Evolutionary conservation across 129 eudicot genomes (phyloP), one percentile per base, ranked within the genome.

Genomic region (Helichrysum umbraculigerum): DNA sequence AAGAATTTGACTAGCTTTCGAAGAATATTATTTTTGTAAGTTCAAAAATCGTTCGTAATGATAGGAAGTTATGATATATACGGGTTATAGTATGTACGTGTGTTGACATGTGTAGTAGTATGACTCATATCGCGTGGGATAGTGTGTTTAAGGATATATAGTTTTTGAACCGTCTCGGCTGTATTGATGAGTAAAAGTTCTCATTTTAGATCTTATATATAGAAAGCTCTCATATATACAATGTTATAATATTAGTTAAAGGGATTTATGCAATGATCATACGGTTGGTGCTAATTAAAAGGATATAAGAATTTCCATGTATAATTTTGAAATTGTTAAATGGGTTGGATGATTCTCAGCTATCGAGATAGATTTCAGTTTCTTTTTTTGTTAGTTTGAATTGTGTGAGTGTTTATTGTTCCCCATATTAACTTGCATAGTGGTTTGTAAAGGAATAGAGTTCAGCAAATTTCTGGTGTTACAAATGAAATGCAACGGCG

Each of bases 401-500:
- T 63, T 63, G 28, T 62, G 64, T 75, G 78, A 39, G 62, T 56
- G 61, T 57, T 77, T 68, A 57, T 66, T 52, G 25, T 35, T 47
- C 33, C 30, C 25, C 4, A 69, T 19, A 69, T 78, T 59, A 78
- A 78, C 81, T 68, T 78, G 47, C 50, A 28, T 69, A 58, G 35
- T 78, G 76, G 21, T 68, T 80, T 75, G 25, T 59, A 68, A 42
- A 74, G 84, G 80, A 75, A 64, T 81, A 81, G 79, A 47, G 84
- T 81, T 59, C 83, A 80, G 79, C 83, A 80, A 62, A 67, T 62
- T 42, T 68, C 70, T 60, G 84, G 76, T 68, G 84, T 65, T 33
- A 68, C 71, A 32, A 61, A 61, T 42, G 79, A 81, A 22, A 74
- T 81, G 70, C 84, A 81, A 74, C 63, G 75, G 64, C 76, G 84